Conservation (phyloP, 108 stramenopile species). For the Conticribra weissflogii region DNA sequence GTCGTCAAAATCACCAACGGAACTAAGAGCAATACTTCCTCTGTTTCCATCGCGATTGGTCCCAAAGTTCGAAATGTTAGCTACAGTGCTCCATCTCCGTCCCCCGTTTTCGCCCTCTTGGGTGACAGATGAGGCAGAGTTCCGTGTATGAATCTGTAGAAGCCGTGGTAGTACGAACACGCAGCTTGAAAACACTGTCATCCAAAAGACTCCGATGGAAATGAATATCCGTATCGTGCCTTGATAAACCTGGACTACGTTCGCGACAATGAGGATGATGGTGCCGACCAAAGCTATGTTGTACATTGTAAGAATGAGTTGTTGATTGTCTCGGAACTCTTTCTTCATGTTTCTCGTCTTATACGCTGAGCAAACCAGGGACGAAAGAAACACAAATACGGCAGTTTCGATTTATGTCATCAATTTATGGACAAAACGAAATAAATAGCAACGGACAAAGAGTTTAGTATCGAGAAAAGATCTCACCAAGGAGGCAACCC, state of each 20-base stretch:
- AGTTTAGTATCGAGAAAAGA: neutral
- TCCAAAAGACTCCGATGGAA: neutral
- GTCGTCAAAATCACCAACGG: too few species aligned
- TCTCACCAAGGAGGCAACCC: slow-evolving; percentile 29
- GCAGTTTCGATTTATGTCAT: neutral
- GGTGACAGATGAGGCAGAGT: too few species aligned
- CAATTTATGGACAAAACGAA: neutral
- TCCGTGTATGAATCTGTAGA: neutral
- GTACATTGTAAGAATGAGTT: slow-evolving; percentile 54
- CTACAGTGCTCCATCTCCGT: too few species aligned
- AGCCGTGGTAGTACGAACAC: slow-evolving; percentile 1
- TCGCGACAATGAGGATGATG: neutral
- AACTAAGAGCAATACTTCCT: too few species aligned
- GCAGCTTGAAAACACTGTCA: neutral
- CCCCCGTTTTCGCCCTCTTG: too few species aligned
- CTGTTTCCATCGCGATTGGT: too few species aligned
- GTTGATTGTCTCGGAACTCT: slow-evolving; percentile 47
- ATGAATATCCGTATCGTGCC: neutral
- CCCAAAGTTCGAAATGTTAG: too few species aligned
- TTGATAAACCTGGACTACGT: neutral
- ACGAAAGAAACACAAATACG: neutral
- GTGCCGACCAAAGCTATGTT: neutral
- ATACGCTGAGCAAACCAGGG: slow-evolving; percentile 25
- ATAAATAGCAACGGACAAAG: neutral
- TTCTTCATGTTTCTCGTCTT: slow-evolving; percentile 48